phyloP scores from a whole-genome alignment of 768 basidiomycete genomes.

The Rhodocollybia butyracea region DNA sequence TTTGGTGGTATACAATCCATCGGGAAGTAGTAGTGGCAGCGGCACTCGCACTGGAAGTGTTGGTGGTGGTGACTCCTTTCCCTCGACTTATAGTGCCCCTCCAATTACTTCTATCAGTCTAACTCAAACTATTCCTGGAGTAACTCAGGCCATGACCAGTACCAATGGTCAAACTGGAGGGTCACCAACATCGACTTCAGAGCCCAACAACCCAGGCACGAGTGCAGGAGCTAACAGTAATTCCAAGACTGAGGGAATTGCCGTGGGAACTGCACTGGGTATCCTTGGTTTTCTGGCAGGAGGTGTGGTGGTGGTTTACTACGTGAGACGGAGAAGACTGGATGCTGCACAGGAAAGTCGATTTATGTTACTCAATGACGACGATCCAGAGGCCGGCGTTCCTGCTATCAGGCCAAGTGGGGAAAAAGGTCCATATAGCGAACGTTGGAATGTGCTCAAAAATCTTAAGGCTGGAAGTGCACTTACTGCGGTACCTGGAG shows the following conservation, averaged over 20 bases:
- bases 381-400: constrained; percentile 28
- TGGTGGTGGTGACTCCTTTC: constrained; percentile 28
- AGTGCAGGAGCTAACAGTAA: constrained; percentile 10
- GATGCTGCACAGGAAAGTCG: constrained; percentile 17
- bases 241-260: constrained; percentile 43
- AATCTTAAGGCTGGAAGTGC: constrained; percentile 17
- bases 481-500: constrained; percentile 25
- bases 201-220: constrained; percentile 13
- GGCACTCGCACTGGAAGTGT: too few species aligned
- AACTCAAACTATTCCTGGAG: constrained; percentile 31
- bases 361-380: constrained; percentile 30
- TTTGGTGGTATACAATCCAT: constrained; percentile 52
- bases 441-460: constrained; percentile 3
- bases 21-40: too few species aligned
- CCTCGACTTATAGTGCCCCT: constrained; percentile 38
- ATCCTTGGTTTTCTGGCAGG: constrained; percentile 49
- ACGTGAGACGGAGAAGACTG: constrained; percentile 33
- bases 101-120: constrained; percentile 21
- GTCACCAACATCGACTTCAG: constrained; percentile 18
- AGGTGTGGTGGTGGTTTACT: constrained; percentile 39
- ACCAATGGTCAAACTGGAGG: background rate
- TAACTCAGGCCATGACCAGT: constrained; percentile 25
- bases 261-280: constrained; percentile 61
- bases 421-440: constrained; percentile 3
- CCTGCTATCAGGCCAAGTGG: constrained; percentile 23